Evolutionary conservation across 2,329 filamentous ascomycete species (phyloP), one percentile per base, ranked within the genome.

Genomic region (Apiospora arundinis): DNA sequence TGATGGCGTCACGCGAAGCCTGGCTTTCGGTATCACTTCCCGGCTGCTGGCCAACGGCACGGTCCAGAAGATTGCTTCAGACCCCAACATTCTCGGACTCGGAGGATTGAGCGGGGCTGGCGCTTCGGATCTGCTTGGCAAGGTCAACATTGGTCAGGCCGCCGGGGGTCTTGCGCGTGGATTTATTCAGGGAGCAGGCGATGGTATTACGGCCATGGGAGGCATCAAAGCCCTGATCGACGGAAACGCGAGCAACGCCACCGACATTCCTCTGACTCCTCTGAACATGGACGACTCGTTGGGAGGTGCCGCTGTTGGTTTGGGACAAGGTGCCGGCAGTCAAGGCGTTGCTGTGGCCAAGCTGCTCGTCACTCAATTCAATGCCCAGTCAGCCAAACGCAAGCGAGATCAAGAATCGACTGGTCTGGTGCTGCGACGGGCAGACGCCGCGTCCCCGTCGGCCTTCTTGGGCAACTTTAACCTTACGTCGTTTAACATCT

Each of bases 121-220:
- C 60, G 65, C 40, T 8, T 66, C 71, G 21, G 72, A 73, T n/a
- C 70, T 76, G n/a, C 71, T 75, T 1, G 68, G 71, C 23, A 74
- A 75, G n/a, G 69, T 77, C 28, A 69, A 80, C 68, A 37, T 81
- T 2, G 72, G 76, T 18, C 75, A 74, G n/a, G 75, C 80, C 0
- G 81, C 80, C 6, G 78, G 80, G 69, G 81, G 81, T 12, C 77
- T 82, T 25, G 80, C 79, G 0, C 74, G 81, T 42, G 82, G 81
- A 0, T 73, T 83, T 2, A 46, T 83, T 0, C 77, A 79, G 37
- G 81, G 81, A n/a, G 79, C 78, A 0, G 77, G 77, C 3, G 80
- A 81, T 42, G 78, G 78, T 5, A 75, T 83, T 23, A 73, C 78
- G 67, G 75, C 74, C 23, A 76, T 81, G 68, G 80, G 80, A 11